These are phyloP conservation scores for Chlorella sp. DNA, from an alignment of 139 green algal species.

Conservation along the genomic window DNA sequence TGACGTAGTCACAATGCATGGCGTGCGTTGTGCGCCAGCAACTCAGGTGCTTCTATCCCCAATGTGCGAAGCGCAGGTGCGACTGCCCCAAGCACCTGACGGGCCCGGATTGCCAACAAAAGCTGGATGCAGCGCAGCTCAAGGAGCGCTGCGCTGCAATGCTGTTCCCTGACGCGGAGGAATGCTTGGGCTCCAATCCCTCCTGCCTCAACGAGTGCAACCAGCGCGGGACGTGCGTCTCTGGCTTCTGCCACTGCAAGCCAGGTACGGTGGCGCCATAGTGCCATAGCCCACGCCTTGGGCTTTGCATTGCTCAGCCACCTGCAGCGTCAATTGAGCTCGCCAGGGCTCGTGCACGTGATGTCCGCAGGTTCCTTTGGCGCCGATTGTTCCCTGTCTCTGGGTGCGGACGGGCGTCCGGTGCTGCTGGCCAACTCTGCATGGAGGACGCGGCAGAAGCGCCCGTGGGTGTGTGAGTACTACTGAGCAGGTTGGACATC, in stretches of 20 bases:
- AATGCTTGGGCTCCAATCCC: constrained; percentile 10
- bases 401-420: constrained; percentile 15
- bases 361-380: constrained; percentile 30
- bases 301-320: too few relatives aligned
- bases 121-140: constrained; percentile 1
- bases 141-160: neutral
- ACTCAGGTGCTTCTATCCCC: too few relatives aligned
- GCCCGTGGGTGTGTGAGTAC: constrained; percentile 12
- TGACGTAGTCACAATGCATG: too few relatives aligned
- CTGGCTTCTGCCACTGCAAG: constrained; percentile 33
- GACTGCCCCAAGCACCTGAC: constrained; percentile 25
- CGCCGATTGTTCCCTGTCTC: constrained; percentile 25
- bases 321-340: neutral
- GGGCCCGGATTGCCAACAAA: constrained; percentile 8
- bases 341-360: too few relatives aligned
- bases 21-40: too few relatives aligned
- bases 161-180: constrained; percentile 9
- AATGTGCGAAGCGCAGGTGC: constrained; percentile 27
- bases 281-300: too few relatives aligned
- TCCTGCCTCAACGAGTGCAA: constrained; percentile 31
- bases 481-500: neutral
- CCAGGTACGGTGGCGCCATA: constrained; percentile 13
- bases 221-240: constrained; percentile 10
- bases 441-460: constrained; percentile 14
- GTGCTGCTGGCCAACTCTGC: constrained; percentile 15